Base-by-base conservation (phyloP, 306 rosid genomes). In the Acacia melanoxylon region DNA sequence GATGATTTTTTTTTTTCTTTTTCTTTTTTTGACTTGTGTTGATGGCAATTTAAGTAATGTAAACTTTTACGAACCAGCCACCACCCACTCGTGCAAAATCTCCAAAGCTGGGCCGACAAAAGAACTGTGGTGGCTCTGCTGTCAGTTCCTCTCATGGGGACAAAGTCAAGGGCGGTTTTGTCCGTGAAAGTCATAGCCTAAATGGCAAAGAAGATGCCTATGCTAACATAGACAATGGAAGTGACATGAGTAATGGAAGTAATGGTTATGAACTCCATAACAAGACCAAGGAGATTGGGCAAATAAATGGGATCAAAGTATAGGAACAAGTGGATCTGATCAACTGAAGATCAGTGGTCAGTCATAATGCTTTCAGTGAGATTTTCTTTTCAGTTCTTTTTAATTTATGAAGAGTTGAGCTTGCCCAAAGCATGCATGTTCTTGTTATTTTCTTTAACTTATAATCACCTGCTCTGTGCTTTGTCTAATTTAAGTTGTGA, bases 81-180 rank as follows among this genome's bases (percentile, higher is more conserved):
- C 98, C 99, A 74, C 94, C 99, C 4, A 94, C 99, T 41, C 98
- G 99, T 58, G 97, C 97, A 51, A 96, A 90, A 87, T 94, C 99
- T 52, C 98, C 99, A 74, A 96, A 94, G 87, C 92, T 96, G 78
- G 98, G 99, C 74, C 87, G 97, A 74, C 90, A 91, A 78, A 96
- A 94, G 90, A 90, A 91, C 86, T 82, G 78, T 86, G 83, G 68
- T 49, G 88, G 87, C 35, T 17, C 75, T 72, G 78, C 88, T 6
- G 83, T 80, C 80, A 77, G 76, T 78, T 65, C 72, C 82, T 81
- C 88, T 65, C 86, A 77, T 41, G 85, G 79, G 79, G 77, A 63
- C 75, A 81, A 83, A 80, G 89, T 78, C 78, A 91, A 86, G 84
- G 90, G 86, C 44, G 62, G 70, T 35, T 24, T 81, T 35, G 24